phyloP scores from a whole-genome alignment of 352 stramenopile genomes.

The Phytophthora multivora region DNA sequence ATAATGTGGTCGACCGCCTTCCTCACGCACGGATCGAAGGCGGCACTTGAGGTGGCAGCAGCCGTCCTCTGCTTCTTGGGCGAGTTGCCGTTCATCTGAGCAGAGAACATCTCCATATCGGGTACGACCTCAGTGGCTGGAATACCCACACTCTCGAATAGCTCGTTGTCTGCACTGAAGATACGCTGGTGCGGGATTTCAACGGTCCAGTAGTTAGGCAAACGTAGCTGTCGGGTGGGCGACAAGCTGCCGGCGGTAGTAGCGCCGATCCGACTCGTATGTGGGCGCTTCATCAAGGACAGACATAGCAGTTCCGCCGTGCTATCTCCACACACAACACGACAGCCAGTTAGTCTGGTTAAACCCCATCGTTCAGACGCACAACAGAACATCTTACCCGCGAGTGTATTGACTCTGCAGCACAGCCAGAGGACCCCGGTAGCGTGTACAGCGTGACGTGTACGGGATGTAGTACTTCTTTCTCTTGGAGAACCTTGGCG shows the following conservation, averaged over 20 bases:
- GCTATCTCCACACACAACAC: slow-evolving; percentile 26
- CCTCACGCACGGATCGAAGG: slow-evolving; percentile 69
- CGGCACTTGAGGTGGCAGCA: slow-evolving; percentile 17
- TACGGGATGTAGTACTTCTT: slow-evolving; percentile 72
- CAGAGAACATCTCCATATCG: slow-evolving; percentile 26
- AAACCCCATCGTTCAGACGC: neutral
- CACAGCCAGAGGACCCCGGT: slow-evolving; percentile 68
- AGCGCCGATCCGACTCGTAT: slow-evolving; percentile 66
- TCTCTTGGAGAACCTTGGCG: slow-evolving; percentile 50
- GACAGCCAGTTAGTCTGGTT: neutral
- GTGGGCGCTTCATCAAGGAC: slow-evolving; percentile 63
- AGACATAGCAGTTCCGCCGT: slow-evolving; percentile 77
- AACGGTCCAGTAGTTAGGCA: slow-evolving; percentile 85
- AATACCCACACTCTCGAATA: slow-evolving; percentile 71
- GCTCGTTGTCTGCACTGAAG: slow-evolving; percentile 61
- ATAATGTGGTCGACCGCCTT: slow-evolving; percentile 77
- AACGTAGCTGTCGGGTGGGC: slow-evolving; percentile 60
- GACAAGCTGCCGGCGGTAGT: slow-evolving; percentile 69
- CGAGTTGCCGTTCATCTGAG: slow-evolving; percentile 19
- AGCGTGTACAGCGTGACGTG: slow-evolving; percentile 57
- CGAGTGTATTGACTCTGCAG: slow-evolving; percentile 80
- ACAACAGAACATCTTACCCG: slow-evolving; percentile 46
- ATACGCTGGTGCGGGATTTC: slow-evolving; percentile 80
- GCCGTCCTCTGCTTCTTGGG: slow-evolving; percentile 6
- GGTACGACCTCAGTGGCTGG: slow-evolving; percentile 53